Conservation (phyloP, 163 green algal species). For the Scenedesmus sp. region DNA sequence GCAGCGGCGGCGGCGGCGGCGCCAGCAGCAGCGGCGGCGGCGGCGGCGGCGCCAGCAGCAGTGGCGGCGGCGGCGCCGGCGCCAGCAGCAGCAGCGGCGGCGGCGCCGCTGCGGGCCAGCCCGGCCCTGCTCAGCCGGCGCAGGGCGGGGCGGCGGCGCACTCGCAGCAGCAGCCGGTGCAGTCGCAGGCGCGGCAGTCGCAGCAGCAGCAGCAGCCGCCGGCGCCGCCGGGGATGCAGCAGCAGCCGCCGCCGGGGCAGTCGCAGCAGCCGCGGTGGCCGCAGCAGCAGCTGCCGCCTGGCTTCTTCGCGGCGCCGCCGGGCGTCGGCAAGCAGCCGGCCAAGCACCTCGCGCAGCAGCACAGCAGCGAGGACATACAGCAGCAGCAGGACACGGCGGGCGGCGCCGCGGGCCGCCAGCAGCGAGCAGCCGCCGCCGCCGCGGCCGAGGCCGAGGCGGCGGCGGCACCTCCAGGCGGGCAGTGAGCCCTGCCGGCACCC, state of each 20-base stretch:
- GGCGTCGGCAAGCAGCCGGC: no score
- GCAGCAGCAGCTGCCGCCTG: slow-evolving; percentile 9
- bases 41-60: neutral
- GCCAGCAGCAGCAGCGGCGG: neutral
- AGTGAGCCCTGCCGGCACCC: no score
- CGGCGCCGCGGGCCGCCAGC: no score
- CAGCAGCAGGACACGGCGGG: no score
- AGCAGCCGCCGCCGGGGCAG: no score
- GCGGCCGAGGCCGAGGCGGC: no score
- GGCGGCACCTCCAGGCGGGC: no score
- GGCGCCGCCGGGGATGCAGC: neutral
- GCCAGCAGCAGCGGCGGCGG: no score
- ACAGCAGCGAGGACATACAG: neutral
- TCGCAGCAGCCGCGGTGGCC: neutral
- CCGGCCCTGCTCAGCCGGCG: no score
- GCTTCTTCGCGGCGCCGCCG: no score
- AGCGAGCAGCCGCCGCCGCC: no score
- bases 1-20: neutral
- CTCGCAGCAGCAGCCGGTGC: neutral
- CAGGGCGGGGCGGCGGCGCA: neutral
- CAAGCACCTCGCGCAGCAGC: slow-evolving; percentile 3
- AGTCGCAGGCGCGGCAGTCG: neutral
- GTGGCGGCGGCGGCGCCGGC: neutral
- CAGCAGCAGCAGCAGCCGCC: neutral
- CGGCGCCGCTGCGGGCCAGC: no score